Percentiles rank a stretch among this genome's conserved stretches.
Evolutionary conservation across 108 stramenopile species (phyloP).

Genomic region (Nitzschia sp.): DNA sequence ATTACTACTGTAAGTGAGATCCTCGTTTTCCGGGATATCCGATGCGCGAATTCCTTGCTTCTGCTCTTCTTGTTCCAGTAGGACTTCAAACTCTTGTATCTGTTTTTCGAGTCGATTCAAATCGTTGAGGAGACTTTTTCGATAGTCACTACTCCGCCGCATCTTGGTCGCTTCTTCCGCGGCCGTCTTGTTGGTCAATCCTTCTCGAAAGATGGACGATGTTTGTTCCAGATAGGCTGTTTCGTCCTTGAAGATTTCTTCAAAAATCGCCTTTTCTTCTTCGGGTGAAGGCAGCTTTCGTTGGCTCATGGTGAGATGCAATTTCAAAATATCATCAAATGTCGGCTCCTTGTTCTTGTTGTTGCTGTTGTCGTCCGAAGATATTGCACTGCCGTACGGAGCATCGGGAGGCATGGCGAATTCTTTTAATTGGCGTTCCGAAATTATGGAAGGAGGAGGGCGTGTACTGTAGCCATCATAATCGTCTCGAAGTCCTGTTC

Average conservation of each 20-base stretch:
- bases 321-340: background rate
- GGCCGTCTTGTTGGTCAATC: conserved; percentile 7
- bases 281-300: background rate
- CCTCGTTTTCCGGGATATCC: background rate
- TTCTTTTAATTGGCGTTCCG: background rate
- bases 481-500: background rate
- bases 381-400: background rate
- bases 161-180: background rate
- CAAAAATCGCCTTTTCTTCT: conserved; percentile 1
- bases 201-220: conserved; percentile 3
- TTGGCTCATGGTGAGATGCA: background rate
- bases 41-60: background rate
- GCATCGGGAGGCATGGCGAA: background rate
- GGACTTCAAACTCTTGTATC: conserved; percentile 9
- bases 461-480: background rate
- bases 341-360: background rate
- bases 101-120: background rate
- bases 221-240: background rate
- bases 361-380: background rate
- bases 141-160: background rate
- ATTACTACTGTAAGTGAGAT: background rate
- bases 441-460: background rate
- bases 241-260: conserved; percentile 7
- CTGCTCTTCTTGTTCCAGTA: background rate
- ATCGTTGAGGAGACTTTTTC: background rate